Evolutionary conservation across 2,329 filamentous ascomycete species (phyloP).

Genomic region (Phoma sp.): DNA sequence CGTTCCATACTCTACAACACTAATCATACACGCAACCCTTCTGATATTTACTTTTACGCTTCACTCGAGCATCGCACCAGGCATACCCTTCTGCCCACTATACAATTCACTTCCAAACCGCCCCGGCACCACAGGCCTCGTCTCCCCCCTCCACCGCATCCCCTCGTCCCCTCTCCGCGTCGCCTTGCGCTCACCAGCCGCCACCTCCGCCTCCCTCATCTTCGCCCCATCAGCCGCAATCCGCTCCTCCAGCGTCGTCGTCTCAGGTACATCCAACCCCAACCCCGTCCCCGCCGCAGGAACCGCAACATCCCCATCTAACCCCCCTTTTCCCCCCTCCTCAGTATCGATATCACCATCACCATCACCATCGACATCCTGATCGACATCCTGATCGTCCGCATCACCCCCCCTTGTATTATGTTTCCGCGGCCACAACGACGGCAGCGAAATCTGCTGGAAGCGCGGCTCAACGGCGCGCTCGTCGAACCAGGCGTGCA

Average conservation of each 20-base stretch:
- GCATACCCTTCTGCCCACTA: slow-evolving; percentile 39
- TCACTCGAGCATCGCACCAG: slow-evolving; percentile 40
- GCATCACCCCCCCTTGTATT: slow-evolving; percentile 78
- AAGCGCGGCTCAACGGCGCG: slow-evolving; percentile 85
- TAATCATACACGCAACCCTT: slow-evolving; percentile 3
- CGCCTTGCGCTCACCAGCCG: slow-evolving; percentile 36
- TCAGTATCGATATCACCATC: slow-evolving; percentile 28
- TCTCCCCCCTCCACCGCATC: slow-evolving; percentile 39
- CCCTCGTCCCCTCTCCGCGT: slow-evolving; percentile 18
- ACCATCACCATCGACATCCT: too few relatives aligned
- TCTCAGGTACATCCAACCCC: background rate
- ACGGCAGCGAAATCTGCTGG: slow-evolving; percentile 84
- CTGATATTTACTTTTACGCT: background rate
- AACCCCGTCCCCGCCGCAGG: background rate
- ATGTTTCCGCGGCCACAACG: slow-evolving; percentile 82
- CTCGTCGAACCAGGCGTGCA: slow-evolving; percentile 89
- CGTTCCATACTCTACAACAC: too few relatives aligned
- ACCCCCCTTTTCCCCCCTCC: slow-evolving; percentile 23
- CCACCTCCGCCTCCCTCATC: slow-evolving; percentile 47
- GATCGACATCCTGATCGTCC: too few relatives aligned
- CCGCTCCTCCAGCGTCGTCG: slow-evolving; percentile 8
- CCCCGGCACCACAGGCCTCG: slow-evolving; percentile 5
- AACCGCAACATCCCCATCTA: slow-evolving; percentile 18
- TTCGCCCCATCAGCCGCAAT: slow-evolving; percentile 47
- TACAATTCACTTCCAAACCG: slow-evolving; percentile 25